Evolutionary conservation across 305 asterid species (phyloP).

Genomic region (Lippia alba): DNA sequence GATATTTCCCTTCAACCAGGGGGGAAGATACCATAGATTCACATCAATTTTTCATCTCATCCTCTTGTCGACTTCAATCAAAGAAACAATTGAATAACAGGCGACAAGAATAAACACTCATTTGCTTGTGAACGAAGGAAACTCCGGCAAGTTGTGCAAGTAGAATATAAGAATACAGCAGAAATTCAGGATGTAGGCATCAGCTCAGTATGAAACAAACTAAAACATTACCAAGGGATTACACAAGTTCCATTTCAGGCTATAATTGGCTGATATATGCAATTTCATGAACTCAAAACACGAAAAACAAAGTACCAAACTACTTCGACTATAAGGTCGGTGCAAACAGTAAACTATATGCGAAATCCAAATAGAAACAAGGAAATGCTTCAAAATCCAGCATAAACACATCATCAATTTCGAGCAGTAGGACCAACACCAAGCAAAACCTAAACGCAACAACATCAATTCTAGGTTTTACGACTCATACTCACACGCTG

Average conservation of each 20-base stretch:
- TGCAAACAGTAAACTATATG: not conserved
- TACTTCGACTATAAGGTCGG: not conserved
- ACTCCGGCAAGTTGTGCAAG: too few relatives aligned
- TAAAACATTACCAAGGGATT: not conserved
- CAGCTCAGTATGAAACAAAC: not conserved
- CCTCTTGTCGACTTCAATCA: too few relatives aligned
- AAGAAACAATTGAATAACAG: not conserved
- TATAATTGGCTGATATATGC: not conserved
- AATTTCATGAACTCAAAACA: not conserved
- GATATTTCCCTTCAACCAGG: not conserved
- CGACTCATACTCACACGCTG: constrained; percentile 57
- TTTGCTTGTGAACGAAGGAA: too few relatives aligned
- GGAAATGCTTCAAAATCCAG: not conserved
- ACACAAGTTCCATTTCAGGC: too few relatives aligned
- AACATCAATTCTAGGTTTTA: constrained; percentile 15
- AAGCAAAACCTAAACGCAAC: not conserved
- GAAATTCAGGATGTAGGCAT: too few relatives aligned
- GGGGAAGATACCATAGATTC: not conserved
- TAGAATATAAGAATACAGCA: too few relatives aligned
- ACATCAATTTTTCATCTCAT: not conserved
- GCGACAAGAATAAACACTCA: not conserved
- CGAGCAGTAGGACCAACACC: constrained; percentile 7
- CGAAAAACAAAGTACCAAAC: not conserved
- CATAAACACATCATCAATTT: not conserved
- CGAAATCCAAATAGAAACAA: not conserved